phyloP scores from a whole-genome alignment of 2,329 filamentous ascomycete genomes.

The Ceratocystis cubensis region DNA sequence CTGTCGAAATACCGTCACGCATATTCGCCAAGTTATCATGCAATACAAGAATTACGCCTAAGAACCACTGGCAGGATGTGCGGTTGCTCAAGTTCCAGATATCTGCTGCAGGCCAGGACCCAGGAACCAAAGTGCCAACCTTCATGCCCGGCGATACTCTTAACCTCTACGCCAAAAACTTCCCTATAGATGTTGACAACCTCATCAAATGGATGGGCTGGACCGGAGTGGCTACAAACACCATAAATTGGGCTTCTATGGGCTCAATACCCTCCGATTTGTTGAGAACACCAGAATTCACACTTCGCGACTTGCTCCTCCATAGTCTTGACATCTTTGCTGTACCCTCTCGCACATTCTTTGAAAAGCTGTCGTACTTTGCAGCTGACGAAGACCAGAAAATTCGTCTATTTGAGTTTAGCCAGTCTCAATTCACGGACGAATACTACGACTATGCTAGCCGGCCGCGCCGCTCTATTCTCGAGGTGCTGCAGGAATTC shows the following conservation, averaged over 20 bases:
- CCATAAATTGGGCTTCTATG: conserved; percentile 35
- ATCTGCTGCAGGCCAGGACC: conserved; percentile 19
- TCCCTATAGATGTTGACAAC: conserved; percentile 61
- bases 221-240: conserved; percentile 56
- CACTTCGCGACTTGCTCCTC: conserved; percentile 62
- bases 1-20: conserved; percentile 10
- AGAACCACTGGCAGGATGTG: conserved; percentile 84
- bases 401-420: conserved; percentile 74
- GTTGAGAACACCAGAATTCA: conserved; percentile 29
- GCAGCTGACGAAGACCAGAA: conserved; percentile 60
- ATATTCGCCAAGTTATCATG: conserved; percentile 39
- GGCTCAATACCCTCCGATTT: conserved; percentile 13
- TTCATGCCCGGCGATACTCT: conserved; percentile 65
- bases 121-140: conserved; percentile 25
- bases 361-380: conserved; percentile 64
- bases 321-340: conserved; percentile 81
- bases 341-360: conserved; percentile 79
- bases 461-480: conserved; percentile 73
- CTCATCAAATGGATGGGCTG: conserved; percentile 72
- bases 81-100: conserved; percentile 57
- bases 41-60: conserved; percentile 66
- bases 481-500: conserved; percentile 89
- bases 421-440: conserved; percentile 64
- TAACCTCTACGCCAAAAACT: conserved; percentile 78
- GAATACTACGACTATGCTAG: conserved; percentile 96